phyloP scores from a whole-genome alignment of 345 rosid species.

The Ceriops decandra region DNA sequence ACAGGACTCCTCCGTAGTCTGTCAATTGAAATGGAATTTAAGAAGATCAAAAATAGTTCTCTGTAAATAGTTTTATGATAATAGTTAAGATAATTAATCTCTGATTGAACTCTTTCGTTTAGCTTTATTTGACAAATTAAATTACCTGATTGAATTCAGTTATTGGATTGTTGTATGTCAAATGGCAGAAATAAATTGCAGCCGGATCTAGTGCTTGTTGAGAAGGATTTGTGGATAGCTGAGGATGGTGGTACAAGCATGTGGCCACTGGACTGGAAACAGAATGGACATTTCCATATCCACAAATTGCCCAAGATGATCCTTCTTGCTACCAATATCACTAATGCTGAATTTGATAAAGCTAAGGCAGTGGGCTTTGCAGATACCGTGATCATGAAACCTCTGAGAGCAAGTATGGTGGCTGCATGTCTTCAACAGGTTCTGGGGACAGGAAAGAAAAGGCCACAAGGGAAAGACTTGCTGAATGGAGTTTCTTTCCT shows the following conservation, averaged over 20 bases:
- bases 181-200: constrained; percentile 40
- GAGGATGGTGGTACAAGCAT: constrained; percentile 36
- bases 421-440: constrained; percentile 93
- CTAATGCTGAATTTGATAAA: constrained; percentile 53
- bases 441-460: constrained; percentile 62
- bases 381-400: constrained; percentile 88
- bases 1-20: too few species aligned
- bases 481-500: constrained; percentile 46
- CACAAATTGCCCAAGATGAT: constrained; percentile 56
- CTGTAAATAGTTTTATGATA: too few species aligned
- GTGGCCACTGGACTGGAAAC: constrained; percentile 39
- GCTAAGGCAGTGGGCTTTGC: constrained; percentile 85
- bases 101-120: neutral
- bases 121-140: neutral
- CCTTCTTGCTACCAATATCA: constrained; percentile 79
- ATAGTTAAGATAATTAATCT: neutral
- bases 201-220: constrained; percentile 71
- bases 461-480: constrained; percentile 39
- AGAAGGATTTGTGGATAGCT: constrained; percentile 83
- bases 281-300: constrained; percentile 33
- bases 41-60: too few species aligned
- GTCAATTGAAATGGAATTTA: too few species aligned
- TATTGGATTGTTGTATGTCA: neutral
- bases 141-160: neutral
- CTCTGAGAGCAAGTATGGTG: constrained; percentile 90